phyloP scores from a whole-genome alignment of 2,329 filamentous ascomycete species.

The Ophiostoma montium region DNA sequence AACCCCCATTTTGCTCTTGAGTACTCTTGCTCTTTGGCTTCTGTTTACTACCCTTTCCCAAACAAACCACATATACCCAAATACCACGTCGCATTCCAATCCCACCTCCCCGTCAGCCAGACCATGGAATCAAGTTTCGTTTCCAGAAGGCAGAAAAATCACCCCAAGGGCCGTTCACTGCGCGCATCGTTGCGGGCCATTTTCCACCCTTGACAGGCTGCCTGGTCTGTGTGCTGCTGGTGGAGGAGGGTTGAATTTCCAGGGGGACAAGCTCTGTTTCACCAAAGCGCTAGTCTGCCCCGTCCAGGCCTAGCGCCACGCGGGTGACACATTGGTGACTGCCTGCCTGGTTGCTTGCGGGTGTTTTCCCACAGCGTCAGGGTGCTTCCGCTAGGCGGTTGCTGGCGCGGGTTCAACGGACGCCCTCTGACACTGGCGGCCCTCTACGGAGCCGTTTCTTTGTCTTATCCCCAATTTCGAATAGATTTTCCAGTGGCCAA shows the following conservation, averaged over 20 bases:
- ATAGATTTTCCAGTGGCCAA: neutral
- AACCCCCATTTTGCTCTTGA: too few relatives aligned
- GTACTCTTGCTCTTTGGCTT: too few relatives aligned
- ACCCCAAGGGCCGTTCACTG: neutral
- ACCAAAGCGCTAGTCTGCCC: slow-evolving; percentile 21
- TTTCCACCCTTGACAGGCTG: neutral
- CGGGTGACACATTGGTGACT: slow-evolving; percentile 2
- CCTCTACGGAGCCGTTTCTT: too few relatives aligned
- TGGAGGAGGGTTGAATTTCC: slow-evolving; percentile 25
- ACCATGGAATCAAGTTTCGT: slow-evolving; percentile 8
- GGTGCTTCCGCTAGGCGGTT: slow-evolving; percentile 5
- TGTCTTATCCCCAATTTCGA: neutral
- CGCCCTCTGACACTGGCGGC: too few relatives aligned
- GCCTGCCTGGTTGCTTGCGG: neutral
- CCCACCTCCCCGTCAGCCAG: slow-evolving; percentile 3
- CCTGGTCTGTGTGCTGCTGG: neutral
- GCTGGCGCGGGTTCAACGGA: slow-evolving; percentile 2
- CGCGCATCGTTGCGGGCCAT: too few relatives aligned
- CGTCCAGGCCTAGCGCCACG: slow-evolving; percentile 8
- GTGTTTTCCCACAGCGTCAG: neutral
- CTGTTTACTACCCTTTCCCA: neutral
- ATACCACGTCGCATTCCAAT: neutral
- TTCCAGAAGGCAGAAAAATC: slow-evolving; percentile 4
- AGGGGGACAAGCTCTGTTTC: slow-evolving; percentile 38
- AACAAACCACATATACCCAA: neutral